Evolutionary conservation across 75 land plant species (phyloP).

Genomic region (Pinus tabuliformis): DNA sequence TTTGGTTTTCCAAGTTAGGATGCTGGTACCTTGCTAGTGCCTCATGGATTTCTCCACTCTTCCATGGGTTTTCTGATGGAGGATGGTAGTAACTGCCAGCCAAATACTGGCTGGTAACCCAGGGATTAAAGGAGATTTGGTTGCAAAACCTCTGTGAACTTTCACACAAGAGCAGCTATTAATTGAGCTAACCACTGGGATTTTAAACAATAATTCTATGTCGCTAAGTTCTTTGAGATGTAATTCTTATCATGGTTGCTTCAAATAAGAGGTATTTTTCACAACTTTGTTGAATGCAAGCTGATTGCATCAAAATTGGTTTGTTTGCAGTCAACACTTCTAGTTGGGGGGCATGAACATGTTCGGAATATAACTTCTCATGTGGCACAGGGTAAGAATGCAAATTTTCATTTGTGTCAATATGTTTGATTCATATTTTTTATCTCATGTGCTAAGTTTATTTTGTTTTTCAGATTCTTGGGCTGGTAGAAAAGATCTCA

Average conservation of each 20-base stretch:
- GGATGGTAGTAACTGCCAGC: too few relatives aligned
- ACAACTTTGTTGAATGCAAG: background rate
- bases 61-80: too few relatives aligned
- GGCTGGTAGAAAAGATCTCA: background rate
- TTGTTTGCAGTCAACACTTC: constrained; percentile 13
- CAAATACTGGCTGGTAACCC: too few relatives aligned
- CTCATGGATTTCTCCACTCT: too few relatives aligned
- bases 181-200: too few relatives aligned
- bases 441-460: background rate
- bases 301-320: constrained; percentile 1
- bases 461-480: background rate
- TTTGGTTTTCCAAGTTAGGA: too few relatives aligned
- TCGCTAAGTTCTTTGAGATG: background rate
- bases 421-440: constrained; percentile 10
- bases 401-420: background rate
- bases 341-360: constrained; percentile 20
- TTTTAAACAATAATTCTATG: background rate
- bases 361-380: constrained; percentile 26
- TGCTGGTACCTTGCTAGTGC: too few relatives aligned
- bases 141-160: too few relatives aligned
- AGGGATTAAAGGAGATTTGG: too few relatives aligned
- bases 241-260: background rate
- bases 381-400: background rate
- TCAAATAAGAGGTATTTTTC: background rate
- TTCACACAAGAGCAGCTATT: too few relatives aligned